Evolutionary conservation across 371 early-diverging fungal species (phyloP), one percentile per base, ranked within the genome.

Genomic region (Mortierella sp.): DNA sequence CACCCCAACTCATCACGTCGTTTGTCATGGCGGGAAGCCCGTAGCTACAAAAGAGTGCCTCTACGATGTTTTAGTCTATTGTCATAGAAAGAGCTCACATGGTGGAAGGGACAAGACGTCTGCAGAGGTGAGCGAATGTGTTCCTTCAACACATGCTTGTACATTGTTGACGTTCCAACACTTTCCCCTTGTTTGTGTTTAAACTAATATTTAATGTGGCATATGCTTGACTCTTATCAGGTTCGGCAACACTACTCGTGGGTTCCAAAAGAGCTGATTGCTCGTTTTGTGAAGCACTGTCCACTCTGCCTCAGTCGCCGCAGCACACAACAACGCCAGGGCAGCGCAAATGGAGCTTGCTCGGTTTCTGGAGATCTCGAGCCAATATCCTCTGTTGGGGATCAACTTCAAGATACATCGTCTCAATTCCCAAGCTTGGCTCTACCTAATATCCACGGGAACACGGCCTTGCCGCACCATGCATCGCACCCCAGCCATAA

Each of bases 41-140:
- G 89, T 88, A 3, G 89, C 91, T n/a, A 90, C 85, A 63, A 86
- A 88, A 37, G 91, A 91, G 67, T 84, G 88, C 57, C 87, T 91
- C 6, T 89, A 91, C 64, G 73, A 74, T 59, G 89, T 91, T 22
- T 75, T 91, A 9, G 85, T 88, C 14, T 68, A 78, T 57, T 90
- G 90, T 35, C 91, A 91, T 73, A 81, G 87, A 64, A 88, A 91
- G 66, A 87, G 88, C 22, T 88, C 88, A 64, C 91, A 91, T 77
- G 91, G 90, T 16, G 91, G 91, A 1, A 77, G 91, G 73, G 91
- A 91, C 62, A 91, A 91, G 54, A 89, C 91, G 16, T 89, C 91
- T 12, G 91, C 91, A 18, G 83, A 89, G 86, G 91, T 88, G 86
- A 54, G 24, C 49, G 12, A 14, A 20, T 10, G 9, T 24, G 52